These are phyloP conservation scores for Delitschia confertaspora DNA, from an alignment of 495 filamentous ascomycete species.

Conservation along the genomic window DNA sequence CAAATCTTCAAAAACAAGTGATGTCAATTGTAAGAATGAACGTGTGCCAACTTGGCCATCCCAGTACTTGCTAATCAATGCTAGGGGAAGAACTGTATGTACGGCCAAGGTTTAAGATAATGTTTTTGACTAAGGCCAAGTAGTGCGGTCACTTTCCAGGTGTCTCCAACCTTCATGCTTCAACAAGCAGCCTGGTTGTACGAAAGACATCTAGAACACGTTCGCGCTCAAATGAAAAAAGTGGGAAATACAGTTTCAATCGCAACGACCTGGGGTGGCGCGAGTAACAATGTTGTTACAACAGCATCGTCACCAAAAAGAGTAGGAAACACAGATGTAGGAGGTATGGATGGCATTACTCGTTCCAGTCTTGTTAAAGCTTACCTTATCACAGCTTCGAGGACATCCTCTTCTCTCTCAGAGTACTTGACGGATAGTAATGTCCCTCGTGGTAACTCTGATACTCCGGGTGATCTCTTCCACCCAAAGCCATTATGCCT, in stretches of 20 bases:
- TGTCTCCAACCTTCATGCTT: conserved; percentile 77
- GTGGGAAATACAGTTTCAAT: conserved; percentile 46
- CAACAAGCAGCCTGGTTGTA: conserved; percentile 95
- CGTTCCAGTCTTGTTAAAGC: conserved; percentile 1
- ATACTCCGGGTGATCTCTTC: conserved; percentile 34
- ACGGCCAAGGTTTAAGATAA: too few species aligned
- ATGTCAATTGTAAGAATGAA: conserved; percentile 65
- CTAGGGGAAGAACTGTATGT: conserved; percentile 74
- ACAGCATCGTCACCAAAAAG: conserved; percentile 51
- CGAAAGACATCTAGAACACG: conserved; percentile 79
- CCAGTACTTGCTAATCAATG: conserved; percentile 30
- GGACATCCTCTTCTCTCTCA: conserved; percentile 53
- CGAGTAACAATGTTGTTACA: conserved; percentile 25
- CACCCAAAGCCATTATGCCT: conserved; percentile 32
- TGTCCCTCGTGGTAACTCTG: conserved; percentile 41
- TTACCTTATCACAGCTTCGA: conserved; percentile 40
- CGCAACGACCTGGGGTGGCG: conserved; percentile 43
- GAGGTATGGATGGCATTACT: conserved; percentile 3
- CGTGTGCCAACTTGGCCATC: neutral
- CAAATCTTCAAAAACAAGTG: conserved; percentile 57
- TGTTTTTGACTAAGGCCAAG: too few species aligned
- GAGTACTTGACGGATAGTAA: conserved; percentile 54
- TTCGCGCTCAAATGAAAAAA: conserved; percentile 82
- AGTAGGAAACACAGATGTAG: conserved; percentile 47
- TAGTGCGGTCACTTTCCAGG: conserved; percentile 58